Conservation (phyloP, 179 eudicot genomes). For the Corrigiola litoralis region DNA sequence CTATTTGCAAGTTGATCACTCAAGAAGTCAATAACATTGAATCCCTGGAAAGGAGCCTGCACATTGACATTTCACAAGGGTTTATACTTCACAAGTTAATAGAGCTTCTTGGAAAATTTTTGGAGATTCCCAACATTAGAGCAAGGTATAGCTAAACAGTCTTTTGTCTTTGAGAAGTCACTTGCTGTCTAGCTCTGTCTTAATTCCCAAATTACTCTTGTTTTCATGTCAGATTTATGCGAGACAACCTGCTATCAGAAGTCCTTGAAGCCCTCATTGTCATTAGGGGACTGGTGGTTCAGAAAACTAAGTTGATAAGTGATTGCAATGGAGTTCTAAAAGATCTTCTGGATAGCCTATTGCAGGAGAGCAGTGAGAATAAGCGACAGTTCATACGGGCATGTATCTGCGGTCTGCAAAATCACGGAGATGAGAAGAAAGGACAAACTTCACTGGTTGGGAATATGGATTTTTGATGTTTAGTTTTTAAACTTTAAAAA, state of each 20-base stretch:
- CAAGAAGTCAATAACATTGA: conserved; percentile 87
- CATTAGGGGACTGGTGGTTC: conserved; percentile 92
- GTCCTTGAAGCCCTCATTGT: conserved; percentile 93
- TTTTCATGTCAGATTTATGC: conserved; percentile 69
- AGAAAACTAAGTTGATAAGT: conserved; percentile 91
- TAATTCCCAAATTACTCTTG: conserved; percentile 3
- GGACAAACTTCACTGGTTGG: conserved; percentile 89
- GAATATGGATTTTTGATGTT: too few relatives aligned
- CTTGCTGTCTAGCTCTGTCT: conserved; percentile 1
- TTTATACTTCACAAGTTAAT: conserved; percentile 97
- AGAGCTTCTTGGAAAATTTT: conserved; percentile 95
- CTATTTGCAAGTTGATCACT: conserved; percentile 75
- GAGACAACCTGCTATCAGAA: conserved; percentile 81
- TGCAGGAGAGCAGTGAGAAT: conserved; percentile 91
- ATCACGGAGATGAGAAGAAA: conserved; percentile 80
- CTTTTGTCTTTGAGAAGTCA: background rate
- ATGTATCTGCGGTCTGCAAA: conserved; percentile 86
- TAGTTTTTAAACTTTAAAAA: too few relatives aligned
- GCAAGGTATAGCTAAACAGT: conserved; percentile 50
- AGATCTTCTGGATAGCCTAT: conserved; percentile 87
- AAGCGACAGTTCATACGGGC: conserved; percentile 89
- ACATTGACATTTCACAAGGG: conserved; percentile 95
- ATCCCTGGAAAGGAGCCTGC: conserved; percentile 92
- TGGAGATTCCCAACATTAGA: conserved; percentile 95
- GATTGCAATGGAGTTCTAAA: conserved; percentile 89